Evolutionary conservation across 1,284 basidiomycete genomes (phyloP), one percentile per base, ranked within the genome.

Genomic region (Xerocomus amazonicus): DNA sequence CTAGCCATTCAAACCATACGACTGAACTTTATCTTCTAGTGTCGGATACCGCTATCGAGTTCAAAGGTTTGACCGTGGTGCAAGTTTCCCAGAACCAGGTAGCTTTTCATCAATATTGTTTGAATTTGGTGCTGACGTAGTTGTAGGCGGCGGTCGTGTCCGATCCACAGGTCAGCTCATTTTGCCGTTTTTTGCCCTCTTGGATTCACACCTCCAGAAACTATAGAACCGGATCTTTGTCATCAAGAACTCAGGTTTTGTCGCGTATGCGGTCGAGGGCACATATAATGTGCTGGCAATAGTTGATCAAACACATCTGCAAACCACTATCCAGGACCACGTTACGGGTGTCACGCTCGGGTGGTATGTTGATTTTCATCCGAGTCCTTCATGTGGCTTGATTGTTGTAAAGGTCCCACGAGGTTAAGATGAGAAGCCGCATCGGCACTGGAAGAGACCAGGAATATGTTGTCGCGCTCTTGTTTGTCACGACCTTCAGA

Each of bases 81-180:
- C 88, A 90, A 62, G 87, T 89, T 32, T 84, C 85, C 2, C 87
- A 90, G 71, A 90, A 90, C 58, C 81, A 83, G 56, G 73, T 71
- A 35, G 43, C 53, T 23, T 6, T 14, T 13, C 29, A 45, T 50
- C 27, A 14, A 8, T 9, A 41, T 32, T 23, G 19, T 10, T 39
- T 33, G 27, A 27, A 34, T 17, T 29, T 40, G 28, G 13, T 33
- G 51, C 53, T 53, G 17, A 62, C 23, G 6, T 12, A 10, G 9
- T 29, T 26, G 2, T 67, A 84, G 71, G 86, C 84, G 6, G 86
- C 87, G 1, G 85, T 90, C 32, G 73, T 90, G 32, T 86, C 81
- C 2, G 85, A 90, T 60, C 88, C 87, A 37, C 84, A 86, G 62
- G 70, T 70, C 47, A 46, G 34, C 41, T 33, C 16, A 27, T 6